Evolutionary conservation across 495 filamentous ascomycete species (phyloP).

Genomic region (Lophium mytilinum): DNA sequence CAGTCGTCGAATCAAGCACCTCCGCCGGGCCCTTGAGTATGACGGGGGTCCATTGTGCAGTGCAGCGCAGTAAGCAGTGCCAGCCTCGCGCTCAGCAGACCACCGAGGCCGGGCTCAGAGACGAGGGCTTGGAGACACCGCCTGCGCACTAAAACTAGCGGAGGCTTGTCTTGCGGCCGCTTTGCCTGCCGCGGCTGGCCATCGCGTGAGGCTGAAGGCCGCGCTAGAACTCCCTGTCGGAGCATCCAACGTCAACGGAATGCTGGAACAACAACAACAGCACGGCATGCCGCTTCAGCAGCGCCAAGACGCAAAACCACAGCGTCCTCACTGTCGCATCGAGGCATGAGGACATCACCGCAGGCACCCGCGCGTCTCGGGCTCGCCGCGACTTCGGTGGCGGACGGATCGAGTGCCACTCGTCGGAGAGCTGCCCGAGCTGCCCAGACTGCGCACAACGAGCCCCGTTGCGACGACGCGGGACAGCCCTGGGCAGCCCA

Average conservation of each 20-base stretch:
- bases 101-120: not conserved
- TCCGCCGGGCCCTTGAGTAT: too few relatives aligned
- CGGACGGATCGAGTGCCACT: too few relatives aligned
- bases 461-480: too few relatives aligned
- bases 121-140: slow-evolving; percentile 1
- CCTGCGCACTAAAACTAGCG: not conserved
- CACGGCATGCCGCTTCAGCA: not conserved
- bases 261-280: not conserved
- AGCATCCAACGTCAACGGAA: not conserved
- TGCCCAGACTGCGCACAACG: too few relatives aligned
- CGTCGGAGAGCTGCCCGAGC: too few relatives aligned
- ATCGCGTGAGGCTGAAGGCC: not conserved
- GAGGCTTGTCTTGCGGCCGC: not conserved
- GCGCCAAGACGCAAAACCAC: too few relatives aligned
- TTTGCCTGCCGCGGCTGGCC: not conserved
- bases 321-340: too few relatives aligned
- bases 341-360: too few relatives aligned
- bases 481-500: too few relatives aligned
- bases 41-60: too few relatives aligned
- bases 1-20: slow-evolving; percentile 2
- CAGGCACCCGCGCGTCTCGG: not conserved
- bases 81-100: not conserved
- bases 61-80: too few relatives aligned
- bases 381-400: too few relatives aligned
- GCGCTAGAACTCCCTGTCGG: not conserved